phyloP scores from a whole-genome alignment of 352 stramenopile genomes.

The Globisporangium heterothallicum region DNA sequence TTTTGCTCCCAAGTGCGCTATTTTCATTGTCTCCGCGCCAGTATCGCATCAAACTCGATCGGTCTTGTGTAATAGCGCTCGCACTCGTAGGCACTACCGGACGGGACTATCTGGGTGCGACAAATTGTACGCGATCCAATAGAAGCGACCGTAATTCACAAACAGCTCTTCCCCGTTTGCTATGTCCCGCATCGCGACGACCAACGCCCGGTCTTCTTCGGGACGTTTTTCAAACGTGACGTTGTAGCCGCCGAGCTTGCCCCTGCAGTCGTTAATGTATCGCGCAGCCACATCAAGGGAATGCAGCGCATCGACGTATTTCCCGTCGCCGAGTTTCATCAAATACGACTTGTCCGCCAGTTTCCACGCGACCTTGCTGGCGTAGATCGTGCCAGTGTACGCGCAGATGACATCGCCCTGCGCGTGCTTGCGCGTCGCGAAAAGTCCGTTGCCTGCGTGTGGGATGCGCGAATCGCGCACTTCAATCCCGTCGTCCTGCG shows the following conservation, averaged over 20 bases:
- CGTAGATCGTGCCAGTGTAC: constrained; percentile 31
- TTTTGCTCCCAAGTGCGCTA: neutral
- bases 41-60: too few relatives aligned
- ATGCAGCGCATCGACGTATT: constrained; percentile 69
- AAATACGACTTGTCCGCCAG: constrained; percentile 69
- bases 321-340: constrained; percentile 73
- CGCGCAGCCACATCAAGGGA: constrained; percentile 40
- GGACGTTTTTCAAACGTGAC: constrained; percentile 72
- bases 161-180: constrained; percentile 58
- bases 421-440: constrained; percentile 25
- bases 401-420: constrained; percentile 29
- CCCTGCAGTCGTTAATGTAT: constrained; percentile 82
- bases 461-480: constrained; percentile 35
- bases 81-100: neutral
- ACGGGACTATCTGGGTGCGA: constrained; percentile 51
- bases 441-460: constrained; percentile 50
- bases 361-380: constrained; percentile 44
- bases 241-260: constrained; percentile 48
- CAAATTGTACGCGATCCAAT: constrained; percentile 79
- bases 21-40: too few relatives aligned
- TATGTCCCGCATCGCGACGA: constrained; percentile 63
- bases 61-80: too few relatives aligned
- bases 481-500: constrained; percentile 30
- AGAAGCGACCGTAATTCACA: constrained; percentile 78
- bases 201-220: constrained; percentile 34